Evolutionary conservation across 352 stramenopile species (phyloP).

Genomic region (Phytophthora pini): DNA sequence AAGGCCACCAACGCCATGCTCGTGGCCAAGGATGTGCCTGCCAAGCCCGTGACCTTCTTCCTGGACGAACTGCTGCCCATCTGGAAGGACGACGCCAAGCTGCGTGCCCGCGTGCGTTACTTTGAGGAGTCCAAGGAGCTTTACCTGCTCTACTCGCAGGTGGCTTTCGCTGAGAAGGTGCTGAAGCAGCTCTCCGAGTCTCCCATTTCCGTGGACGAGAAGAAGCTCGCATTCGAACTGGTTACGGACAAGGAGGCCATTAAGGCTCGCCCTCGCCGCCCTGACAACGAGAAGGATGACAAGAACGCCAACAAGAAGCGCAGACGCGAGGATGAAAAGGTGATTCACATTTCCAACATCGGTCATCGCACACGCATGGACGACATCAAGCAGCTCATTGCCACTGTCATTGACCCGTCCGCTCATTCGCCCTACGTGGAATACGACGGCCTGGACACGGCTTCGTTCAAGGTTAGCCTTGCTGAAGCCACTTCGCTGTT

Average conservation of each 20-base stretch:
- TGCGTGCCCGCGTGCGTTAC: constrained; percentile 79
- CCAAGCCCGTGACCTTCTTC: constrained; percentile 74
- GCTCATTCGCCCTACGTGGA: constrained; percentile 77
- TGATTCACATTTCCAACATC: constrained; percentile 86
- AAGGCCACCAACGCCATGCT: constrained; percentile 85
- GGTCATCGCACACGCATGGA: constrained; percentile 70
- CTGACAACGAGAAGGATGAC: constrained; percentile 39
- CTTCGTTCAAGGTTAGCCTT: constrained; percentile 71
- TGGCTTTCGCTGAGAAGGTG: constrained; percentile 71
- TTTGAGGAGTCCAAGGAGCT: constrained; percentile 69
- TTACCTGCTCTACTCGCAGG: constrained; percentile 82
- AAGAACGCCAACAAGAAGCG: constrained; percentile 78
- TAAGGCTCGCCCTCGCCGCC: constrained; percentile 65
- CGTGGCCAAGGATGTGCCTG: constrained; percentile 82
- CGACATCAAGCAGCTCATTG: constrained; percentile 87
- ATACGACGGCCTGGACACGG: constrained; percentile 79
- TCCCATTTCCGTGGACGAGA: constrained; percentile 64
- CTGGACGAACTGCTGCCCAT: constrained; percentile 73
- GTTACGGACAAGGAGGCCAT: constrained; percentile 80
- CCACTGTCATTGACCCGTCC: constrained; percentile 51
- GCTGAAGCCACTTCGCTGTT: constrained; percentile 62
- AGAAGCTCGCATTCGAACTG: constrained; percentile 75
- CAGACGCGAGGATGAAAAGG: constrained; percentile 79
- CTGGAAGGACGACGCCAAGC: constrained; percentile 70
- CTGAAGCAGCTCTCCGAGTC: constrained; percentile 45